Conservation (phyloP, 2,329 filamentous ascomycete genomes). For the Calonectria pseudoturangicola region DNA sequence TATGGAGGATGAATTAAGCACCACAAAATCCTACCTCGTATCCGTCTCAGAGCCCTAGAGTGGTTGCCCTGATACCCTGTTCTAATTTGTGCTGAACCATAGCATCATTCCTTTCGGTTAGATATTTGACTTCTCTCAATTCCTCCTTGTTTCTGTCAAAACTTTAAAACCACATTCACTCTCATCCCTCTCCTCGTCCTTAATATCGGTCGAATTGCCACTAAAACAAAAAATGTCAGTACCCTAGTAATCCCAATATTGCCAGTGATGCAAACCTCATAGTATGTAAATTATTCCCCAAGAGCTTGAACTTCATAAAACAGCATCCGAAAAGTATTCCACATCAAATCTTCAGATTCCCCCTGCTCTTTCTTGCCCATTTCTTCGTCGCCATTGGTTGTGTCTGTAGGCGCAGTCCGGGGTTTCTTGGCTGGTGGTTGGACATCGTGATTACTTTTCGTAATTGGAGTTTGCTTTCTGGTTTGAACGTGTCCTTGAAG, state of each 20-base stretch:
- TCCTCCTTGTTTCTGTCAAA: too few relatives aligned
- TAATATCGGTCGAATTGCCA: background rate
- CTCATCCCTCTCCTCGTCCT: too few relatives aligned
- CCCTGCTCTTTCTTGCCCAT: background rate
- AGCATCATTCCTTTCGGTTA: too few relatives aligned
- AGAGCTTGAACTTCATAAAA: conserved; percentile 14
- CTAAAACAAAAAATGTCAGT: background rate
- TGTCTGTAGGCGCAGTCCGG: background rate
- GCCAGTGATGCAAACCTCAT: background rate
- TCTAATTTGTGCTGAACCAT: too few relatives aligned
- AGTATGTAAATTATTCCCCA: background rate
- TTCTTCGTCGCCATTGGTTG: too few relatives aligned
- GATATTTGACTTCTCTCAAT: too few relatives aligned
- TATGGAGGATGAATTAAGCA: too few relatives aligned
- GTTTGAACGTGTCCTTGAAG: background rate
- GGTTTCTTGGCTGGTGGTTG: background rate
- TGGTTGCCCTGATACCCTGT: too few relatives aligned
- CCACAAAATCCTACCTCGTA: too few relatives aligned
- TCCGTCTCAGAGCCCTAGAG: too few relatives aligned
- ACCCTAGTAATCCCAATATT: too few relatives aligned
- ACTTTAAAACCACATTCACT: too few relatives aligned
- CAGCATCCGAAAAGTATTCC: conserved; percentile 11
- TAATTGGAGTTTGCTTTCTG: background rate
- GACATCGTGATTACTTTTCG: background rate
- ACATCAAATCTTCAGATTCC: conserved; percentile 4